phyloP scores from a whole-genome alignment of 306 rosid genomes.

The Malus domestica region DNA sequence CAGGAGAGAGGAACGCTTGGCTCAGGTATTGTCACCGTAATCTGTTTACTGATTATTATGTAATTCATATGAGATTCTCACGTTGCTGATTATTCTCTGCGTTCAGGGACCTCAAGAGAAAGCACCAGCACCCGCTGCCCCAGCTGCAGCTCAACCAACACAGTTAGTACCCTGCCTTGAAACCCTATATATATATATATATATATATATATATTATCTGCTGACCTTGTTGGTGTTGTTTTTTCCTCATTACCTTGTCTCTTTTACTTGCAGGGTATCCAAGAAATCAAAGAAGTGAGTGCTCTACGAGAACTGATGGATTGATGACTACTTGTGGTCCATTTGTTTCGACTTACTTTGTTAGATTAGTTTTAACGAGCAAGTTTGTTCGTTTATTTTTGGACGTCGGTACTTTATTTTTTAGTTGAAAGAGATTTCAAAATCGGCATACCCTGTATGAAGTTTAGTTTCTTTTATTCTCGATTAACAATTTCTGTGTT shows the following conservation, averaged over 20 bases:
- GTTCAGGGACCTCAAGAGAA: constrained; percentile 78
- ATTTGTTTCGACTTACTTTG: constrained; percentile 6
- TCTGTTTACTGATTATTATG: neutral
- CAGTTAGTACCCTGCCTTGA: constrained; percentile 41
- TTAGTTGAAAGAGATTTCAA: constrained; percentile 30
- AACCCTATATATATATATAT: neutral
- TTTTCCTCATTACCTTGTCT: neutral
- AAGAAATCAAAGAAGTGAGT: constrained; percentile 72
- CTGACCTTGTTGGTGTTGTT: neutral
- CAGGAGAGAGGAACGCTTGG: constrained; percentile 88
- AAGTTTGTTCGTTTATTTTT: constrained; percentile 25
- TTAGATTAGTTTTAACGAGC: constrained; percentile 46
- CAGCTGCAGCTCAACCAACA: constrained; percentile 45
- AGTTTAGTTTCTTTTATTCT: neutral
- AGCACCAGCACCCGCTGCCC: constrained; percentile 20
- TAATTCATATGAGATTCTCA: neutral
- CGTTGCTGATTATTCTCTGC: neutral
- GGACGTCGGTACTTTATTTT: constrained; percentile 26
- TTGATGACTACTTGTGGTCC: constrained; percentile 7
- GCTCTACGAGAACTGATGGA: constrained; percentile 5
- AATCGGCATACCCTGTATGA: constrained; percentile 16
- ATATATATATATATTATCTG: neutral
- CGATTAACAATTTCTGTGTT: neutral
- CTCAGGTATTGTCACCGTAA: constrained; percentile 42
- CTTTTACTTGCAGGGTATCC: constrained; percentile 44